phyloP scores from a whole-genome alignment of 176 grass and related monocot genomes.

The Calamus simplicifolius region DNA sequence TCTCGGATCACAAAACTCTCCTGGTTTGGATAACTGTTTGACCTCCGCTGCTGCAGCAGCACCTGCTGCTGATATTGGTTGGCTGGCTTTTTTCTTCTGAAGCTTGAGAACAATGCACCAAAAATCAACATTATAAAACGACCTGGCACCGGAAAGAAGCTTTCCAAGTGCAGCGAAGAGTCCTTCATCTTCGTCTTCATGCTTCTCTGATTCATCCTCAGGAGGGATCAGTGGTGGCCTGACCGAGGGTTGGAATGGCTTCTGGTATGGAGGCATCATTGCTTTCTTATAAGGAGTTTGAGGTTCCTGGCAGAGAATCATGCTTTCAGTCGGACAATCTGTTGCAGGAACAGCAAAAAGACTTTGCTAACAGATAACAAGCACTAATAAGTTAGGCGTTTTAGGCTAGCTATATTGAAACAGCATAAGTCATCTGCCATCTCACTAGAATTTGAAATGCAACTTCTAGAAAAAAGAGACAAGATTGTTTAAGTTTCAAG shows the following conservation, averaged over 20 bases:
- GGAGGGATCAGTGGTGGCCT: conserved; percentile 50
- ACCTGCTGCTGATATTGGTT: conserved; percentile 26
- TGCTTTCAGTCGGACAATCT: no score
- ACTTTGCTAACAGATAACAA: no score
- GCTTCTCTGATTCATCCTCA: conserved; percentile 42
- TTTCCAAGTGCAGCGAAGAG: conserved; percentile 68
- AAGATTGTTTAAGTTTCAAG: no score
- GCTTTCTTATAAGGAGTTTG: conserved; percentile 22
- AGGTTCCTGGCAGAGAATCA: conserved; percentile 36
- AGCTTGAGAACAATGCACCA: conserved; percentile 23
- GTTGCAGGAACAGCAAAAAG: no score
- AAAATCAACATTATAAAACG: conserved; percentile 54
- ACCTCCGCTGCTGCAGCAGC: conserved; percentile 36
- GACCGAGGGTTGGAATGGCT: conserved; percentile 51
- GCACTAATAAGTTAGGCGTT: no score
- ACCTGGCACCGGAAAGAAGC: conserved; percentile 61
- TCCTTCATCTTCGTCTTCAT: conserved; percentile 47
- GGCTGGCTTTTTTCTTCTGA: conserved; percentile 39
- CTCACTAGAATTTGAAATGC: no score
- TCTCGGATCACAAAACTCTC: conserved; percentile 84
- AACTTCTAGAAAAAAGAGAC: no score
- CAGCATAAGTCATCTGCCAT: no score
- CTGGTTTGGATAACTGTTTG: conserved; percentile 55
- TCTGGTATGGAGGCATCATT: conserved; percentile 58
- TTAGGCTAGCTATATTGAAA: no score